phyloP scores from a whole-genome alignment of 805 yeast genomes.

The Yamadazyma tumulicola region DNA sequence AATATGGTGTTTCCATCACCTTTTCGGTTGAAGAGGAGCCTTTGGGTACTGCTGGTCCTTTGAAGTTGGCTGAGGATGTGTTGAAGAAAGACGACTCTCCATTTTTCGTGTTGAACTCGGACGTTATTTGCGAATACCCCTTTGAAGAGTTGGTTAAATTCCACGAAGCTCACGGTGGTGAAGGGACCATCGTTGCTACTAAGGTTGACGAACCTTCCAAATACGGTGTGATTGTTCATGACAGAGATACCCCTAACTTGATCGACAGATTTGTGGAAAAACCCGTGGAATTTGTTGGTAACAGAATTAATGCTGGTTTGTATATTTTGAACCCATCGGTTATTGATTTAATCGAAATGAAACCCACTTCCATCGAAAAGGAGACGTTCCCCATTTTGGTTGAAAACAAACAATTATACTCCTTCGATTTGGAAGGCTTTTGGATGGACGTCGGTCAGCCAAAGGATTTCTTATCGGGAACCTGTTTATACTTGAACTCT shows the following conservation, averaged over 20 bases:
- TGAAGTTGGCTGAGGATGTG: constrained; percentile 92
- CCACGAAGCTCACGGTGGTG: constrained; percentile 96
- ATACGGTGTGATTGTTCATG: constrained; percentile 99
- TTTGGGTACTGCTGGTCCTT: constrained; percentile 98
- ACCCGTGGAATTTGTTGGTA: constrained; percentile 99
- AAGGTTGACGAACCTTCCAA: constrained; percentile 99
- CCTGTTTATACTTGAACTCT: constrained; percentile 85
- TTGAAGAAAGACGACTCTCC: constrained; percentile 94
- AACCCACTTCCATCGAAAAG: constrained; percentile 99
- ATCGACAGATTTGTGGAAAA: constrained; percentile 99
- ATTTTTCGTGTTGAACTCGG: constrained; percentile 96
- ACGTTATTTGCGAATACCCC: constrained; percentile 98
- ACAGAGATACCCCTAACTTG: constrained; percentile 89
- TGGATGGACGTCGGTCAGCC: constrained; percentile 99
- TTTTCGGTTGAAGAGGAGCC: constrained; percentile 99
- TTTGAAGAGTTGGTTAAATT: constrained; percentile 86
- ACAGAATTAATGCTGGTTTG: constrained; percentile 99
- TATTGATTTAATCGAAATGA: constrained; percentile 92
- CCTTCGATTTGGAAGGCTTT: constrained; percentile 97
- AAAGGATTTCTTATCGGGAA: constrained; percentile 97
- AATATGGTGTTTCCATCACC: constrained; percentile 91
- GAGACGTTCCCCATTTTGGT: constrained; percentile 98
- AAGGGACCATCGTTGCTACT: constrained; percentile 98
- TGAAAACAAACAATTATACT: constrained; percentile 81
- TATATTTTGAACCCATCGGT: constrained; percentile 97